phyloP scores from a whole-genome alignment of 805 yeast species.

The Sporopachydermia quercuum region DNA sequence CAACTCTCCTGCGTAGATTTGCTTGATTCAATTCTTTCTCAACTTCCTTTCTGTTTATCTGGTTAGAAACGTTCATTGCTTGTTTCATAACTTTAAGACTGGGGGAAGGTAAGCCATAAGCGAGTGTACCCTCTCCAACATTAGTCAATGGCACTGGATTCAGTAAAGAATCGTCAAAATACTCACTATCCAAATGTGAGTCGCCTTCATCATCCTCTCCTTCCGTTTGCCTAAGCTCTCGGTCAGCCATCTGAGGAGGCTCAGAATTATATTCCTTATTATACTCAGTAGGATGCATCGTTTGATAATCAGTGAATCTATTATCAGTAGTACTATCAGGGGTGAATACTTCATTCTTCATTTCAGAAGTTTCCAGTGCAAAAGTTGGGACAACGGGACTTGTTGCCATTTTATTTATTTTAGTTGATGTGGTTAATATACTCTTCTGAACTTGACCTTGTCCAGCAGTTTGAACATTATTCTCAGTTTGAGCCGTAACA shows the following conservation, averaged over 20 bases:
- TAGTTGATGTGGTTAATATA: neutral
- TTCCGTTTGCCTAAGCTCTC: too few species aligned
- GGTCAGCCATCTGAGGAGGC: neutral
- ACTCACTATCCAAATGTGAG: neutral
- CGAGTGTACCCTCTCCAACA: neutral
- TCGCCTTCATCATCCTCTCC: too few species aligned
- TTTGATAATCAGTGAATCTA: neutral
- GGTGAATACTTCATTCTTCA: neutral
- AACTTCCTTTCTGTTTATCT: neutral
- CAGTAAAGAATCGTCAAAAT: neutral
- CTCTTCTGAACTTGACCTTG: neutral
- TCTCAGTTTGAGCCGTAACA: too few species aligned
- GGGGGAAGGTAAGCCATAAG: neutral
- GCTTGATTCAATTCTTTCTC: constrained; percentile 1
- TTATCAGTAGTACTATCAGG: neutral
- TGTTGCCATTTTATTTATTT: neutral
- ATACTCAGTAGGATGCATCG: neutral
- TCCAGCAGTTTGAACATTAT: neutral
- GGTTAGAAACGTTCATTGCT: neutral
- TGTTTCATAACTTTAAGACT: neutral
- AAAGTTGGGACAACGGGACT: neutral
- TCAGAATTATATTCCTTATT: neutral
- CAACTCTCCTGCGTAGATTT: neutral
- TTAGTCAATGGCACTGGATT: neutral
- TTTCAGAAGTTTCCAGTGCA: neutral